Base-by-base conservation (phyloP, 305 asterid genomes). In the Fraxinus angustifolia region DNA sequence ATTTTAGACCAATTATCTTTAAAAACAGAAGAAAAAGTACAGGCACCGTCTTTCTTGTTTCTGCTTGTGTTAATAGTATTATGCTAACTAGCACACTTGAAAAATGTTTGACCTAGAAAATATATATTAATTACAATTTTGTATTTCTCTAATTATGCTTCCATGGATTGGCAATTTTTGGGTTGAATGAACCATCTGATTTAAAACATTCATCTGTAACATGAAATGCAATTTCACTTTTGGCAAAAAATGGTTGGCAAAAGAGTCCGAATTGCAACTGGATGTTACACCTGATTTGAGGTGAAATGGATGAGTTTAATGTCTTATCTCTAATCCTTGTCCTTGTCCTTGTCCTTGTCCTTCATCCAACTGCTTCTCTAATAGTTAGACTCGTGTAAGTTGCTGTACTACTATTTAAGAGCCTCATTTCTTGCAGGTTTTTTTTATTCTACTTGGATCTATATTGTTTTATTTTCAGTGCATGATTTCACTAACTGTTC, bases 281-380 rank as follows among this genome's bases (percentile, higher is more conserved):
- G 23, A 36, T 73, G 78, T 60, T 38, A 8, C 42, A 17, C 62
- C 19, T 48, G n/a, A 76, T 35, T 38, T 74, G 31, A 12, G 80
- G 77, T 65, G 82, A 67, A 75, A 35, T 79, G 70, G 17, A 53
- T 8, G 35, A 81, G 75, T 84, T 19, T 58, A 3, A 48, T 53
- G 78, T 74, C 33, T 78, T 33, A 60, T 31, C 33, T 35, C 67
- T 7, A 50, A 31, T 48, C 62, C 68, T 71, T 30, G 7, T 28
- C 67, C 68, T 71, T 30, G 7, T 28, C 67, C 48, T 71, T 30
- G 7, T 48, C 62, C 68, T 71, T 30, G 7, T 28, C 67, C 68
- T 67, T 16, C 36, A 48, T 75, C 78, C 73, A 34, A 68, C 68
- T 10, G 56, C 53, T 76, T 33, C 70, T 79, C 53, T 79, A 14